Evolutionary conservation across 2,329 filamentous ascomycete genomes (phyloP).

Genomic region (Aureobasidium musti): DNA sequence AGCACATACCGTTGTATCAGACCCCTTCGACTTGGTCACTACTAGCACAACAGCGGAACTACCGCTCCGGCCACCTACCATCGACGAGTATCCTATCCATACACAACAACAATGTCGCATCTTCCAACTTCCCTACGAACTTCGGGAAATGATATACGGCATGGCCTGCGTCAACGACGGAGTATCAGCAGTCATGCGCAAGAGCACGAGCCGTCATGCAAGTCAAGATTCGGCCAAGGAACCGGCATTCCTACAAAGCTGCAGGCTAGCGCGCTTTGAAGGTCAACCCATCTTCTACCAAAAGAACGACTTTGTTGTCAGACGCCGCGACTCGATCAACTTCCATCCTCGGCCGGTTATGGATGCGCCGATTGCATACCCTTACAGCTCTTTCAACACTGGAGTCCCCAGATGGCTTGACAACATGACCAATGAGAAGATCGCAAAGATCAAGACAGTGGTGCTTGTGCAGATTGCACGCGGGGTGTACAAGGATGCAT

Average conservation of each 20-base stretch:
- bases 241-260: slow-evolving; percentile 24
- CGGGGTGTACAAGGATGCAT: slow-evolving; percentile 25
- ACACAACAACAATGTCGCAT: slow-evolving; percentile 27
- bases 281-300: slow-evolving; percentile 19
- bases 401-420: slow-evolving; percentile 26
- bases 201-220: slow-evolving; percentile 12
- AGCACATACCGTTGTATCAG: slow-evolving; percentile 4
- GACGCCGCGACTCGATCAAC: slow-evolving; percentile 25
- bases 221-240: slow-evolving; percentile 27
- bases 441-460: slow-evolving; percentile 22
- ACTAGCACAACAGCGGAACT: slow-evolving; percentile 32
- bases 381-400: slow-evolving; percentile 17
- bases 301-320: slow-evolving; percentile 28
- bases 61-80: slow-evolving; percentile 34
- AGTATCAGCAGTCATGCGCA: slow-evolving; percentile 20
- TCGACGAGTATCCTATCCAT: slow-evolving; percentile 21
- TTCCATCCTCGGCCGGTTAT: slow-evolving; percentile 21
- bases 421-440: slow-evolving; percentile 23
- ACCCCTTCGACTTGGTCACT: slow-evolving; percentile 15
- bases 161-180: slow-evolving; percentile 25
- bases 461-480: slow-evolving; percentile 26
- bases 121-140: slow-evolving; percentile 28
- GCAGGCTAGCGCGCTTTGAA: slow-evolving; percentile 23
- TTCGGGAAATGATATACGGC: slow-evolving; percentile 28
- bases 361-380: slow-evolving; percentile 3